phyloP scores from a whole-genome alignment of 2,329 filamentous ascomycete genomes.

The Raffaelea arxii region DNA sequence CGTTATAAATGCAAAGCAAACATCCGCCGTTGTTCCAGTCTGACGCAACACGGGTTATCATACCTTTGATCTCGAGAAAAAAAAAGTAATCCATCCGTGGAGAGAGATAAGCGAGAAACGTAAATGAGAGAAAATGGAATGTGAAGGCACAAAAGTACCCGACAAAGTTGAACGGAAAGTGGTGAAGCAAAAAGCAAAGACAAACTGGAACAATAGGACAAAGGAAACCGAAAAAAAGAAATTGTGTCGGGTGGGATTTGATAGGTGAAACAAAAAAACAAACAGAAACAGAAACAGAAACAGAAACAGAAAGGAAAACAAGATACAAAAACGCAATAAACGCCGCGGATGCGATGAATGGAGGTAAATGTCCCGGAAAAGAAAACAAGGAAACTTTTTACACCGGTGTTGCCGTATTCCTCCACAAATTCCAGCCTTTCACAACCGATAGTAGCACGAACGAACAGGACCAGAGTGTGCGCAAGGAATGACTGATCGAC shows the following conservation, averaged over 20 bases:
- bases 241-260: not conserved
- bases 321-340: slow-evolving; percentile 18
- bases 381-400: slow-evolving; percentile 15
- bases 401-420: slow-evolving; percentile 21
- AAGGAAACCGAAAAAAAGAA: slow-evolving; percentile 11
- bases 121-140: no score
- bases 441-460: no score
- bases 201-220: slow-evolving; percentile 2
- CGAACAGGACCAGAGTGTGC: no score
- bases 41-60: slow-evolving; percentile 25
- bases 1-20: slow-evolving; percentile 26
- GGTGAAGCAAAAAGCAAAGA: not conserved
- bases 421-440: no score
- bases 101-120: no score
- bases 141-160: no score
- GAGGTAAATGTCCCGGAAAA: slow-evolving; percentile 8
- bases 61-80: slow-evolving; percentile 16
- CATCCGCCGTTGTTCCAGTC: slow-evolving; percentile 24
- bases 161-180: no score
- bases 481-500: no score
- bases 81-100: no score
- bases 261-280: slow-evolving; percentile 4
- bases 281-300: slow-evolving; percentile 12
- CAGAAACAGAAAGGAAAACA: slow-evolving; percentile 11
- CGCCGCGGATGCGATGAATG: slow-evolving; percentile 17